A percentile compares a stretch with the other conserved stretches of the same genome.
phyloP scores from a whole-genome alignment of 495 filamentous ascomycete species.

The Tuber melanosporum region DNA sequence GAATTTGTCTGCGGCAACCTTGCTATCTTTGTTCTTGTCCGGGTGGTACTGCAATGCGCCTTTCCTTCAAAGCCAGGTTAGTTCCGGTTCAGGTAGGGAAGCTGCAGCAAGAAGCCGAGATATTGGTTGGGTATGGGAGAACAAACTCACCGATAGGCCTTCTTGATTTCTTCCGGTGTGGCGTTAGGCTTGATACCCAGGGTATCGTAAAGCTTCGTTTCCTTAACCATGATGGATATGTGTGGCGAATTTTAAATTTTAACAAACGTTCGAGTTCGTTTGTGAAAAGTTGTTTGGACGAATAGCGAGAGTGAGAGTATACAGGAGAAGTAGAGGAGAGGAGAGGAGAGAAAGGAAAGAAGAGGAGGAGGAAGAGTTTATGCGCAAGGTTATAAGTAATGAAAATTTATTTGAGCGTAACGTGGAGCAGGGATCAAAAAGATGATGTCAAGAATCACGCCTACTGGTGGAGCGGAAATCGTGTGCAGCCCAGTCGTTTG shows the following conservation, averaged over 20 bases:
- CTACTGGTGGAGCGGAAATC: constrained; percentile 22
- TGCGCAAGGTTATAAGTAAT: constrained; percentile 34
- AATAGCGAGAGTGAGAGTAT: constrained; percentile 1
- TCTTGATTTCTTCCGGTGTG: constrained; percentile 90
- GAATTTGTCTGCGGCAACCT: constrained; percentile 77
- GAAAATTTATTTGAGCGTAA: constrained; percentile 12
- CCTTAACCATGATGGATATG: constrained; percentile 65
- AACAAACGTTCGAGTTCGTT: constrained; percentile 8
- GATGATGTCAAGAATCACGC: constrained; percentile 36
- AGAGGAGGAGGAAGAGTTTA: constrained; percentile 21
- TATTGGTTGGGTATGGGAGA: constrained; percentile 4
- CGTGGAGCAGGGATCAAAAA: constrained; percentile 30
- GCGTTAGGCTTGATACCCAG: constrained; percentile 70
- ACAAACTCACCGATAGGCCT: constrained; percentile 72
- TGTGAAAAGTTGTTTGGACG: constrained; percentile 11
- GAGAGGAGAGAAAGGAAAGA: constrained; percentile 1
- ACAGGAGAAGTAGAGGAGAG: not conserved
- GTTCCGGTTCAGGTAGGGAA: constrained; percentile 6
- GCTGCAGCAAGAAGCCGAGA: constrained; percentile 1
- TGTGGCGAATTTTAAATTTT: not conserved
- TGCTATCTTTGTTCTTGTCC: constrained; percentile 94
- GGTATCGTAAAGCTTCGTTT: constrained; percentile 78
- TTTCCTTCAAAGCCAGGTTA: constrained; percentile 53
- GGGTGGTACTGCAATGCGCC: constrained; percentile 87
- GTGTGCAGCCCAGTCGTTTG: constrained; percentile 9